phyloP scores from a whole-genome alignment of 129 eudicot species.

The Artemisia argyi region DNA sequence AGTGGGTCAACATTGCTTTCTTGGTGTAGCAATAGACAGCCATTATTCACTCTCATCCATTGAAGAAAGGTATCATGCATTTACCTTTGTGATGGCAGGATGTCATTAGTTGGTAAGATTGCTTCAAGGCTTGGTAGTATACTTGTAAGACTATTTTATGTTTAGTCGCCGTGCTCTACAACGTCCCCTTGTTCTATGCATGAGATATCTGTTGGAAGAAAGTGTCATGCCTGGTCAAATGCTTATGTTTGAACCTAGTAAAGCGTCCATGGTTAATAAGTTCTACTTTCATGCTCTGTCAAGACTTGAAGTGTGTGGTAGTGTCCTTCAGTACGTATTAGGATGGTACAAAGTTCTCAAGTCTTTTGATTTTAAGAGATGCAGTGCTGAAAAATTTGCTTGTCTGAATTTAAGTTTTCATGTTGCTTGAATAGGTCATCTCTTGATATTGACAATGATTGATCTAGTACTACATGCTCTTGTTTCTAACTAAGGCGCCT shows the following conservation, averaged over 20 bases:
- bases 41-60: constrained; percentile 55
- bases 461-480: not conserved
- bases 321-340: constrained; percentile 1
- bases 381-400: not conserved
- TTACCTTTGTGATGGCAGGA: constrained; percentile 72
- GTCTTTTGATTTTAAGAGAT: not conserved
- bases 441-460: not conserved
- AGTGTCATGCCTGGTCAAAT: constrained; percentile 40
- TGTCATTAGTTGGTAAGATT: constrained; percentile 95
- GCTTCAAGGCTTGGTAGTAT: constrained; percentile 81
- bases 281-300: constrained; percentile 20
- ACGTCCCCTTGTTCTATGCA: constrained; percentile 45
- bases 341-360: not conserved
- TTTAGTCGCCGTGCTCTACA: constrained; percentile 31
- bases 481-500: not conserved
- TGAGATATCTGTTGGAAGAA: constrained; percentile 32
- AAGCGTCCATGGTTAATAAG: constrained; percentile 13
- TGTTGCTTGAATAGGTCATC: not conserved
- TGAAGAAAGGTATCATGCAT: constrained; percentile 86
- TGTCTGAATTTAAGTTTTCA: not conserved
- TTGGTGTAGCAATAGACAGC: constrained; percentile 88
- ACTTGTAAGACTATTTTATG: constrained; percentile 36
- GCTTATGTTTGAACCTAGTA: constrained; percentile 16
- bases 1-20: constrained; percentile 85
- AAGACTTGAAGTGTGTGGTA: constrained; percentile 30